Conservation (phyloP, 768 basidiomycete genomes). For the Boletus rubroflammeus region DNA sequence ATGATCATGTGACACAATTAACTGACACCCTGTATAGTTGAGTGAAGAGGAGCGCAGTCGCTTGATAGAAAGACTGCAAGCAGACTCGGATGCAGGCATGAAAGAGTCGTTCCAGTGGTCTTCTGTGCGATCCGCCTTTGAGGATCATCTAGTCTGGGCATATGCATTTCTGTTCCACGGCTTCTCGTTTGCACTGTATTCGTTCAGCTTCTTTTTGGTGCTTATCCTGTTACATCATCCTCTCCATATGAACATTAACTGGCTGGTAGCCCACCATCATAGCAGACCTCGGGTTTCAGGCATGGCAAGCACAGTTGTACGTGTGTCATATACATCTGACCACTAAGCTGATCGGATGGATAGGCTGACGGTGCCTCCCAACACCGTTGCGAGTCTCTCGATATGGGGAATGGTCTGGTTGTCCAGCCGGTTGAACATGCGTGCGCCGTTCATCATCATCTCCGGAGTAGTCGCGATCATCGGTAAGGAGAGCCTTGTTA, state of each 20-base stretch:
- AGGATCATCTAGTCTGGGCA: slow-evolving; percentile 56
- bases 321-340: slow-evolving; percentile 9
- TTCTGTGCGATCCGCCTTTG: slow-evolving; percentile 53
- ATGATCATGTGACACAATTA: neutral
- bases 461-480: slow-evolving; percentile 48
- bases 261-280: slow-evolving; percentile 55
- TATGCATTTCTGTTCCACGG: slow-evolving; percentile 62
- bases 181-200: slow-evolving; percentile 56
- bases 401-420: slow-evolving; percentile 51
- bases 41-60: slow-evolving; percentile 48
- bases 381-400: slow-evolving; percentile 46
- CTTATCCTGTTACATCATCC: neutral
- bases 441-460: slow-evolving; percentile 53
- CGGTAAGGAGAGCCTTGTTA: slow-evolving; percentile 32
- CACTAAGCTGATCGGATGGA: neutral
- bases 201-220: slow-evolving; percentile 56
- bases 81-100: slow-evolving; percentile 53
- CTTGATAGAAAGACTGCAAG: slow-evolving; percentile 45
- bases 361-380: slow-evolving; percentile 58
- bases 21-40: slow-evolving; percentile 35
- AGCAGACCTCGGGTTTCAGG: slow-evolving; percentile 50
- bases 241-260: neutral
- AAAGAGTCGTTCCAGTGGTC: slow-evolving; percentile 55
- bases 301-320: slow-evolving; percentile 60
- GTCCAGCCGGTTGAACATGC: slow-evolving; percentile 41